Percentiles rank a stretch among this genome's conserved stretches.
These are phyloP conservation scores for Cordyceps farinosa DNA, from an alignment of 2,329 filamentous ascomycete genomes.

Conservation along the genomic window DNA sequence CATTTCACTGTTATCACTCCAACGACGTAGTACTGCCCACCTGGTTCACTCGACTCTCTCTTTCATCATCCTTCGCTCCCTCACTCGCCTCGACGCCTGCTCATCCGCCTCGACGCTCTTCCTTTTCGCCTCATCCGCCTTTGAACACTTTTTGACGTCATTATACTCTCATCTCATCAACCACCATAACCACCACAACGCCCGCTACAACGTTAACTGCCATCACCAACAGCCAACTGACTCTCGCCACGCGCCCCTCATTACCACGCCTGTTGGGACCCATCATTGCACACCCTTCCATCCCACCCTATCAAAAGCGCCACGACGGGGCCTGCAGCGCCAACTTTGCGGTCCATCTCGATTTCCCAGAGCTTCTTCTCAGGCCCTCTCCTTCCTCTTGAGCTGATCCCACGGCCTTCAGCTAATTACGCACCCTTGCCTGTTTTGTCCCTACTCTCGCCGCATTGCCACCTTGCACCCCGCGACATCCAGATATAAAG, in stretches of 20 bases:
- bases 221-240: not conserved
- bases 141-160: conserved; percentile 6
- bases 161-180: not conserved
- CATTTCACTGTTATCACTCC: not conserved
- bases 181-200: not conserved
- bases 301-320: not conserved
- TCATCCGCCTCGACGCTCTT: not conserved
- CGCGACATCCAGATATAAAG: not conserved
- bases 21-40: conserved; percentile 2
- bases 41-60: conserved; percentile 1
- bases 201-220: not conserved
- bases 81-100: not conserved
- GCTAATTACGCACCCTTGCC: no score
- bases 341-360: not conserved
- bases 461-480: not conserved
- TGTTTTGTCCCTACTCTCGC: no score
- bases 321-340: not conserved
- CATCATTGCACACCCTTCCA: not conserved
- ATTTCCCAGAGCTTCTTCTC: not conserved
- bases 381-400: not conserved
- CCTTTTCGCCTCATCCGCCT: not conserved
- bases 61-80: not conserved
- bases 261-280: not conserved
- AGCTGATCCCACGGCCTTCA: no score
- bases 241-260: not conserved